Evolutionary conservation across 495 filamentous ascomycete species (phyloP).

Genomic region (Niebla homalea): DNA sequence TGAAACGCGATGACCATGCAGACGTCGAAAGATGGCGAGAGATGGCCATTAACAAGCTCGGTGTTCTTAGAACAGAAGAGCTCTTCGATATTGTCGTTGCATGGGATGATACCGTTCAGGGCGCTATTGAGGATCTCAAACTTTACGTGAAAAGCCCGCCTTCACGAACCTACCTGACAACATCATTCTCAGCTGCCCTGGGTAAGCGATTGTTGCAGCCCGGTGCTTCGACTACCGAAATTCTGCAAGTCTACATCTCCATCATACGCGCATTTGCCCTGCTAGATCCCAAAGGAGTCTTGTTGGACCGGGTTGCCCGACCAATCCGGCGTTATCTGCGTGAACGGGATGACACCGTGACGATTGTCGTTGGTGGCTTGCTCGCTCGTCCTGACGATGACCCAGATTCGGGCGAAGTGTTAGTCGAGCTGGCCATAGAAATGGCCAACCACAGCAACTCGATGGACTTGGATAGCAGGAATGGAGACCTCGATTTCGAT

Average conservation of each 20-base stretch:
- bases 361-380: constrained; percentile 73
- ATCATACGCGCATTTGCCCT: constrained; percentile 80
- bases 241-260: constrained; percentile 79
- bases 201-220: constrained; percentile 70
- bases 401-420: constrained; percentile 30
- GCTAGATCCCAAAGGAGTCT: constrained; percentile 83
- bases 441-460: constrained; percentile 47
- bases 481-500: constrained; percentile 64
- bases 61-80: constrained; percentile 62
- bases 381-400: constrained; percentile 53
- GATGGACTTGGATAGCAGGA: constrained; percentile 36
- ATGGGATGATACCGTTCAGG: constrained; percentile 59
- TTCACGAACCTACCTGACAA: constrained; percentile 50
- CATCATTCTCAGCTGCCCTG: constrained; percentile 53
- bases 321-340: constrained; percentile 77
- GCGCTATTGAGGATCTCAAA: constrained; percentile 73
- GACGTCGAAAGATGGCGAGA: constrained; percentile 72
- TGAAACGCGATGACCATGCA: constrained; percentile 34
- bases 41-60: constrained; percentile 65
- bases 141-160: constrained; percentile 43
- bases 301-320: constrained; percentile 72
- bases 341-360: constrained; percentile 85
- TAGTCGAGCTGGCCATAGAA: constrained; percentile 64
- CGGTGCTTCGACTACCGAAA: constrained; percentile 76
- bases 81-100: constrained; percentile 79